Evolutionary conservation across 139 green algal species (phyloP), one percentile per base, ranked within the genome.

Genomic region (Pleodorina starrii): DNA sequence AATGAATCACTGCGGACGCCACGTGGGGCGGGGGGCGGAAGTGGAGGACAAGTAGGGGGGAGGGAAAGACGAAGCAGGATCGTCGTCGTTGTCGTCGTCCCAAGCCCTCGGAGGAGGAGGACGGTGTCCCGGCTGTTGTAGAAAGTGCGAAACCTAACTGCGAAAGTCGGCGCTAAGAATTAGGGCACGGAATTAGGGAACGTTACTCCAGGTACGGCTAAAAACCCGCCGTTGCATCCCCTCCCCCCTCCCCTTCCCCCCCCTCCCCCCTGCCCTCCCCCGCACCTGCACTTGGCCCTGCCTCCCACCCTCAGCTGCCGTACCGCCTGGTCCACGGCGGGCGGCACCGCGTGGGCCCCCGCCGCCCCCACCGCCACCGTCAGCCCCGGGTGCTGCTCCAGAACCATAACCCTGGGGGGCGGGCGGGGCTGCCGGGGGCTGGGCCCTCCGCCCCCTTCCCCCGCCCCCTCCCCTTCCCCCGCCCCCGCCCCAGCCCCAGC

Each of bases 241-340:
- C n/a, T n/a, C 38, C 72, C 27, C 42, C 1, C 40, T 12, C 72
- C 72, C 27, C 69, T 10, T 32, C 69, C 10, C 25, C 16, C 69
- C 38, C 72, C 72, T 36, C 72, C 35, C 17, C 3, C 71, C 40
- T 36, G 25, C 40, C 11, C 72, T 35, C 72, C 68, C 38, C 29
- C 72, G 16, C 59, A 86, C 80, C 80, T 86, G 80, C 60, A 60
- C 38, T 38, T 3, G 1, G 82, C 82, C 21, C 21, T 17, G 66
- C 82, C 82, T 6, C 82, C 82, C 82, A 79, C 82, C n/a, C 32
- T 16, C 60, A 88, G 82, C 66, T 23, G 44, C 82, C 46, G 44
- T 25, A 88, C 9, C 46, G 82, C 82, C 44, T 48, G 40, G 6
- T 68, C 66, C 63, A 88, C 44, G 27, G 10, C 16, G 12, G n/a